Evolutionary conservation across 371 early-diverging fungal species (phyloP), one percentile per base, ranked within the genome.

Genomic region (Actinomucor elegans): DNA sequence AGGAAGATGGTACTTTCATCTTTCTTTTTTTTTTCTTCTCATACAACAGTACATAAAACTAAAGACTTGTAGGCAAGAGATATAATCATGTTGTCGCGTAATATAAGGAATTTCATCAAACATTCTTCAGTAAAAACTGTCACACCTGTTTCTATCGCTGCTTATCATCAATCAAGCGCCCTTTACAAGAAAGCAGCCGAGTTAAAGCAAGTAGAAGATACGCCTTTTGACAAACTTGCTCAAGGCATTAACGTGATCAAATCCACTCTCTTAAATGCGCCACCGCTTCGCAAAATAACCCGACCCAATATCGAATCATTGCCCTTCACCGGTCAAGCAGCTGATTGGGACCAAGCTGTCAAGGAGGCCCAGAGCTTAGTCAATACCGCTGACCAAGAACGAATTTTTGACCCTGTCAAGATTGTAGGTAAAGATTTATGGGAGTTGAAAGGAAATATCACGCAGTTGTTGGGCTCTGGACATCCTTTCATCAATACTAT

Each of bases 401-500:
- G 70, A 10, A 51, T 80, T 17, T 72, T 87, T 33, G 81, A 87
- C 55, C 76, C 81, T 5, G 64, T 72, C 52, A 71, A 88, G 32
- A 64, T 92, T 7, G 76, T 92, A 0, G 92, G 92, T n/a, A 67
- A 75, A 5, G 92, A 97, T 69, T 67, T 97, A 36, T 75, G 84
- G 48, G 84, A 92, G 37, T 76, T 97, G 18, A 94, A 92, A 34
- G 81, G 85, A 42, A 94, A 96, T 62, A 91, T 97, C 47, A 79
- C 85, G 6, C 73, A 80, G 26, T 73, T 96, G 14, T 66, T 96
- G 31, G 92, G 91, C 27, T 81, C 85, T 35, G 91, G 88, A 2
- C 94, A 95, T 55, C 95, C 96, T 17, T 87, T 93, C 59, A 73
- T 96, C 24, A 83, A 90, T 54, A 93, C 91, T 4, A 88, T 97